These are phyloP conservation scores for Cladosporium sp. DNA, from an alignment of 2,329 filamentous ascomycete genomes.

Conservation along the genomic window DNA sequence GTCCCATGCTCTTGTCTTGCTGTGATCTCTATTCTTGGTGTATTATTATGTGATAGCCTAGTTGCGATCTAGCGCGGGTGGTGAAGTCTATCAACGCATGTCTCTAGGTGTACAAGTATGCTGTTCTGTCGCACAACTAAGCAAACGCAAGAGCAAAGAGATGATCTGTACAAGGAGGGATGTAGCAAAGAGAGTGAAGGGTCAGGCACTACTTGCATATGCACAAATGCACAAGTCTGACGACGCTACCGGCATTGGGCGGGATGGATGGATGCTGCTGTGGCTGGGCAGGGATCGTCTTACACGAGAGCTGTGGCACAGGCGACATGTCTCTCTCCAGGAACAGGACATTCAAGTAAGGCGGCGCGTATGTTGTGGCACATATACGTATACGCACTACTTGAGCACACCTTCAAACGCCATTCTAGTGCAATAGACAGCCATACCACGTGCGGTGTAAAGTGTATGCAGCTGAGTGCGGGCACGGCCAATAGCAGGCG, in stretches of 20 bases:
- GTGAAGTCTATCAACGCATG: background rate
- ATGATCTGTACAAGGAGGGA: background rate
- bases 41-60: background rate
- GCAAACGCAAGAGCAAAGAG: background rate
- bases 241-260: slow-evolving; percentile 1
- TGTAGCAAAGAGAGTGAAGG: slow-evolving; percentile 1
- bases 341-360: background rate
- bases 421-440: background rate
- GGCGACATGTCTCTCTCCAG: background rate
- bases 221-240: background rate
- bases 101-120: background rate
- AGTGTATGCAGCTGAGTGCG: background rate
- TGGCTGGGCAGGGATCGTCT: background rate
- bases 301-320: background rate
- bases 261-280: background rate
- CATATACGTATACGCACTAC: background rate
- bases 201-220: background rate
- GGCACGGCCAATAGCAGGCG: background rate
- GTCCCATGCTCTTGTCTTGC: slow-evolving; percentile 8
- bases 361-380: background rate
- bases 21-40: background rate
- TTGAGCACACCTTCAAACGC: slow-evolving; percentile 3
- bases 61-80: background rate
- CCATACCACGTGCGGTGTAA: background rate
- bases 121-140: background rate